Evolutionary conservation across 2,329 filamentous ascomycete species (phyloP).

Genomic region (Bipolaris sorokiniana): DNA sequence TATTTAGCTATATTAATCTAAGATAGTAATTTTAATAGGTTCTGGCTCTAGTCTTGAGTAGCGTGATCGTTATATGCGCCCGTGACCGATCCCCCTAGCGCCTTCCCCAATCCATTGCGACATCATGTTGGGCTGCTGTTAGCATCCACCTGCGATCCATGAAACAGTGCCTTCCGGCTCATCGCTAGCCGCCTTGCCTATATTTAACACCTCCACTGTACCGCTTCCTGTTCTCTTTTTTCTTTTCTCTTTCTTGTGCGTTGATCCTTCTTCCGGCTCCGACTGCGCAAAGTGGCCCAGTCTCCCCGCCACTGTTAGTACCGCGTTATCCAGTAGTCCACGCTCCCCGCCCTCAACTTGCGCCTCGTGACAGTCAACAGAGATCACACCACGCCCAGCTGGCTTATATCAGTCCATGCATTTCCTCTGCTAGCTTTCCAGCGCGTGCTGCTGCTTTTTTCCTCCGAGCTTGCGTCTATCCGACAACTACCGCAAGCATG

Average conservation of each 20-base stretch:
- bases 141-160: background rate
- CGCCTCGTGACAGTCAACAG: constrained; percentile 13
- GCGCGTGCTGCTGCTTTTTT: constrained; percentile 34
- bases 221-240: background rate
- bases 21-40: too few relatives aligned
- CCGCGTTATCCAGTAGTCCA: constrained; percentile 25
- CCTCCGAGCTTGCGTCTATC: constrained; percentile 8
- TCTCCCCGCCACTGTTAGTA: constrained; percentile 20
- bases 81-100: background rate
- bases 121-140: constrained; percentile 10
- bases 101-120: constrained; percentile 4
- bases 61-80: background rate
- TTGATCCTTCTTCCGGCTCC: background rate
- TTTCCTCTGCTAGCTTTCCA: constrained; percentile 22
- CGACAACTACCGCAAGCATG: constrained; percentile 34
- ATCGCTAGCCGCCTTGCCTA: background rate
- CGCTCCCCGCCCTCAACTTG: constrained; percentile 5
- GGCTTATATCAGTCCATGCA: constrained; percentile 31
- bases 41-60: too few relatives aligned
- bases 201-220: background rate
- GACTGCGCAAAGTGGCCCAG: constrained; percentile 3
- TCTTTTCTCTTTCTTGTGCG: background rate
- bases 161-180: constrained; percentile 1
- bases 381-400: constrained; percentile 6
- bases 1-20: too few relatives aligned